Evolutionary conservation across 768 basidiomycete species (phyloP).

Genomic region (Tephrocybe sp.): DNA sequence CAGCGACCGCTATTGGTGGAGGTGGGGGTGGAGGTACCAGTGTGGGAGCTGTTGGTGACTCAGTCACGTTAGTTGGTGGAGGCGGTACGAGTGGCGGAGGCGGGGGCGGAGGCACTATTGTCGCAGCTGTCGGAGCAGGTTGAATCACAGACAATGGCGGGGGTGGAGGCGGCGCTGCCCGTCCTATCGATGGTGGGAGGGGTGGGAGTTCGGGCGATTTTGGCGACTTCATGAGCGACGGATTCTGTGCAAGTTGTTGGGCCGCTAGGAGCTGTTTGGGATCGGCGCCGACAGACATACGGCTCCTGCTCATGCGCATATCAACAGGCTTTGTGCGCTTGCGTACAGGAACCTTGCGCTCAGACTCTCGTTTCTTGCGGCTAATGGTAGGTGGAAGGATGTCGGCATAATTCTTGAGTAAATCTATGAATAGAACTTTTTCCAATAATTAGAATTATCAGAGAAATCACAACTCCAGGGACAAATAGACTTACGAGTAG

Average conservation of each 20-base stretch:
- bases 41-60: slow-evolving; percentile 27
- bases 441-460: not conserved
- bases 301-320: slow-evolving; percentile 80
- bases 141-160: slow-evolving; percentile 16
- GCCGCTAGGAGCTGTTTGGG: slow-evolving; percentile 68
- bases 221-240: slow-evolving; percentile 34
- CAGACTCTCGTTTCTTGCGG: slow-evolving; percentile 85
- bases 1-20: slow-evolving; percentile 25
- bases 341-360: slow-evolving; percentile 76
- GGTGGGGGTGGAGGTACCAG: slow-evolving; percentile 21
- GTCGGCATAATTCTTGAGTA: slow-evolving; percentile 69
- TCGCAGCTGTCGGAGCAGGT: slow-evolving; percentile 2
- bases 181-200: slow-evolving; percentile 22
- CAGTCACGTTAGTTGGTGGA: slow-evolving; percentile 15
- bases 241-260: slow-evolving; percentile 61
- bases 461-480: not conserved
- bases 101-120: slow-evolving; percentile 7
- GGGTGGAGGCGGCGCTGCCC: slow-evolving; percentile 10
- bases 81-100: slow-evolving; percentile 20
- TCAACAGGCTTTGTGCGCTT: slow-evolving; percentile 88
- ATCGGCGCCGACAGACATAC: slow-evolving; percentile 70
- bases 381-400: slow-evolving; percentile 81
- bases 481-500: slow-evolving; percentile 52
- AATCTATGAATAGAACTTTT: slow-evolving; percentile 80
- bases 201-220: slow-evolving; percentile 31